Evolutionary conservation across 495 filamentous ascomycete genomes (phyloP).

Genomic region (Podospora appendiculata): DNA sequence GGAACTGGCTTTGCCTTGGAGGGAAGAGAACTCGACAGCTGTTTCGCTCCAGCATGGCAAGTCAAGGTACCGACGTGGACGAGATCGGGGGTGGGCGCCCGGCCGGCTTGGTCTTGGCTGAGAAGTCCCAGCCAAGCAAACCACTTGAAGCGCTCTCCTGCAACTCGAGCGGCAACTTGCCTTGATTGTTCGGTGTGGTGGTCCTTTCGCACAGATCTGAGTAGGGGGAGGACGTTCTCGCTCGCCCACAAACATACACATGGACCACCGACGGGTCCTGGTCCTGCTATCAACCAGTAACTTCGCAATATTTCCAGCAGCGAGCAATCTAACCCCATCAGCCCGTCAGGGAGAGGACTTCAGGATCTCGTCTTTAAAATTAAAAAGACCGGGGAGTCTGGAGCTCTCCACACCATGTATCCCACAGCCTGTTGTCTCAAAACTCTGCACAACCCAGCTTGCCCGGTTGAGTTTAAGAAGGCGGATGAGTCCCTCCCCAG

Average conservation of each 20-base stretch:
- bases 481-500: constrained; percentile 15
- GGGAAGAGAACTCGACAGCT: not conserved
- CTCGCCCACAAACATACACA: constrained; percentile 15
- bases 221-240: constrained; percentile 6
- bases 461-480: constrained; percentile 19
- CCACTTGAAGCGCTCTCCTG: constrained; percentile 16
- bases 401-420: constrained; percentile 21
- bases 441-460: constrained; percentile 22
- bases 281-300: constrained; percentile 6
- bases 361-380: constrained; percentile 10
- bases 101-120: constrained; percentile 12
- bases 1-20: not conserved
- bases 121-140: constrained; percentile 3
- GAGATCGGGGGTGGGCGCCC: constrained; percentile 8
- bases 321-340: constrained; percentile 18
- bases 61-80: not conserved
- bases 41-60: not conserved
- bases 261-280: constrained; percentile 10
- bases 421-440: constrained; percentile 26
- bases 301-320: constrained; percentile 7
- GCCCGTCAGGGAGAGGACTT: constrained; percentile 12
- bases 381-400: constrained; percentile 21
- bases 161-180: constrained; percentile 26
- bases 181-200: constrained; percentile 23
- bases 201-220: constrained; percentile 19